A percentile compares a stretch with the other conserved stretches of the same genome.
phyloP scores from a whole-genome alignment of 345 rosid genomes.

The Acer campestre region DNA sequence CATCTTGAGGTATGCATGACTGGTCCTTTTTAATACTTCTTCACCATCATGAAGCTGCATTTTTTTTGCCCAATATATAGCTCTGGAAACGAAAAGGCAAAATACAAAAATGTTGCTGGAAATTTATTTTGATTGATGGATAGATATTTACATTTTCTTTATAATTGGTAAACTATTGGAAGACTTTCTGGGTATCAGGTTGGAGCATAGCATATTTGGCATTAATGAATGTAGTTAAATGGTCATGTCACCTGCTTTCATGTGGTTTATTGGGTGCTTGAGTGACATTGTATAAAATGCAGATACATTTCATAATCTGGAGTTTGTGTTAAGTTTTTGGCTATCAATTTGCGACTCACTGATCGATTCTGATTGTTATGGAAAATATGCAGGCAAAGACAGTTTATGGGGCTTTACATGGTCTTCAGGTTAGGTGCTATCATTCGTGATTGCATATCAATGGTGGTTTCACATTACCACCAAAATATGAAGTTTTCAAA shows the following conservation, averaged over 20 bases:
- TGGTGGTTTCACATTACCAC: neutral
- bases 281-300: neutral
- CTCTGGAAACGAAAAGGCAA: neutral
- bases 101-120: neutral
- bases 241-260: neutral
- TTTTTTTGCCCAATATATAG: neutral
- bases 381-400: conserved; percentile 53
- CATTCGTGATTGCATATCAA: conserved; percentile 8
- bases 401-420: conserved; percentile 76
- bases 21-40: neutral
- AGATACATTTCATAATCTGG: neutral
- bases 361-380: conserved; percentile 16
- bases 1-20: conserved; percentile 51
- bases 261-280: neutral
- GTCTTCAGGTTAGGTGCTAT: conserved; percentile 58
- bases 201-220: neutral
- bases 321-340: neutral
- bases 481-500: conserved; percentile 10
- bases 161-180: no score
- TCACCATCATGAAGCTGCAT: neutral
- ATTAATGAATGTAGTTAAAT: neutral
- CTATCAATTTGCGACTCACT: conserved; percentile 5
- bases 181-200: no score
- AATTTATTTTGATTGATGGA: neutral
- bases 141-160: no score